Evolutionary conservation across 2,329 filamentous ascomycete species (phyloP), one percentile per base, ranked within the genome.

Genomic region (Arachnopeziza araneosa): DNA sequence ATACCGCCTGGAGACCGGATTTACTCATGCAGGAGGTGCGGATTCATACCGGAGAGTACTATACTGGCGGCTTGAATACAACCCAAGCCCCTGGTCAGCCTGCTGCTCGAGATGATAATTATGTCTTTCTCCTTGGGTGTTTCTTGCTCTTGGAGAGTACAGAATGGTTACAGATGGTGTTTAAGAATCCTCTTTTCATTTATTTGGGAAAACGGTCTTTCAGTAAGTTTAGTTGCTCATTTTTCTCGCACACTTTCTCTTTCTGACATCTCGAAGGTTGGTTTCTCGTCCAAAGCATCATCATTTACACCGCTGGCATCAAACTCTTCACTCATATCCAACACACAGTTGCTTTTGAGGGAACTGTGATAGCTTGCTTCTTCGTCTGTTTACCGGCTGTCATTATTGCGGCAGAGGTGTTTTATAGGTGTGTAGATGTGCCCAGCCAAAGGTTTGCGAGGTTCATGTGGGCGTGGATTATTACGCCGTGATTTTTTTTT

Each of bases 281-380:
- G 60, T 78, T 78, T 63, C 70, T 78, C 49, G 63, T 75, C 3
- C 76, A 78, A 63, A 68, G 73, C 7, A 73, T 74, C 54, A 66
- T 79, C 26, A 69, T 76, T 48, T 78, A 78, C 66, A 74, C 72
- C 1, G 70, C 71, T 14, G 76, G 76, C 53, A 76, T 79, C 66
- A 75, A 74, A 56, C 60, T 74, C 2, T 76, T 62, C 50, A 24
- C 60, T 10, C 49, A 60, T 23, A 56, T 68, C 12, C 48, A 51
- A 2, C 14, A 23, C 49, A 49, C 54, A 17, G 23, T 52, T 2
- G 10, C 30, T 21, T 61, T 52, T 12, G 12, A 50, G 36, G 60
- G 22, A 22, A 49, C 60, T 49, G 23, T 50, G 19, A 55, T 51
- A 1, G 57, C 24, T 36, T 59, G 59, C 50, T 54, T 63, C 21